Percentiles rank a stretch among this genome's conserved stretches.
These are phyloP conservation scores for Mucor velutinosus DNA, from an alignment of 371 early-diverging fungal genomes.

Conservation along the genomic window DNA sequence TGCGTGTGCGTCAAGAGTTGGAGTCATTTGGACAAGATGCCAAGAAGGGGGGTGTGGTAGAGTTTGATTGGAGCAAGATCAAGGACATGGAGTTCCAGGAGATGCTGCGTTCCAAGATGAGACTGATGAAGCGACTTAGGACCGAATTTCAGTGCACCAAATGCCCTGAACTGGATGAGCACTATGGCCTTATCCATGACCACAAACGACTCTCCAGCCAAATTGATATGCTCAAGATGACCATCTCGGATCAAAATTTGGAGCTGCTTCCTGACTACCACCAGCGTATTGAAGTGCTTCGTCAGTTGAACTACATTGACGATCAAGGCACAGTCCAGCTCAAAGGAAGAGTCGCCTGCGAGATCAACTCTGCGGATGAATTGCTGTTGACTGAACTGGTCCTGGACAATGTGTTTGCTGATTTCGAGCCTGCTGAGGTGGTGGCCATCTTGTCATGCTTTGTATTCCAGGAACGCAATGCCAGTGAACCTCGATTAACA, in stretches of 20 bases:
- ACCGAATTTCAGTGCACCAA: constrained; percentile 72
- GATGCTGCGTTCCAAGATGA: constrained; percentile 53
- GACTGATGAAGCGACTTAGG: constrained; percentile 44
- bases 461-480: constrained; percentile 93
- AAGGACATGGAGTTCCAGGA: constrained; percentile 87
- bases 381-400: constrained; percentile 97
- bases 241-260: constrained; percentile 89
- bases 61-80: constrained; percentile 77
- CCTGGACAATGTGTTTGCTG: constrained; percentile 92
- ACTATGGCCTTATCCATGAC: constrained; percentile 74
- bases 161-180: constrained; percentile 82
- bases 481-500: constrained; percentile 65
- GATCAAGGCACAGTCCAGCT: constrained; percentile 86
- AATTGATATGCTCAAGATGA: constrained; percentile 73
- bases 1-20: constrained; percentile 54
- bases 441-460: constrained; percentile 96
- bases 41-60: constrained; percentile 44
- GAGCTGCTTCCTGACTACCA: constrained; percentile 93
- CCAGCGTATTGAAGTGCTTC: constrained; percentile 83
- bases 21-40: constrained; percentile 55
- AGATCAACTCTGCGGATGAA: constrained; percentile 96
- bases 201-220: constrained; percentile 68
- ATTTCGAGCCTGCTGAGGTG: constrained; percentile 90
- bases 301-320: constrained; percentile 79
- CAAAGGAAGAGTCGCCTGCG: constrained; percentile 99